Percentiles rank a stretch among this genome's conserved stretches.
Conservation (phyloP, 2,329 filamentous ascomycete species). For the Fusarium euwallaceae region DNA sequence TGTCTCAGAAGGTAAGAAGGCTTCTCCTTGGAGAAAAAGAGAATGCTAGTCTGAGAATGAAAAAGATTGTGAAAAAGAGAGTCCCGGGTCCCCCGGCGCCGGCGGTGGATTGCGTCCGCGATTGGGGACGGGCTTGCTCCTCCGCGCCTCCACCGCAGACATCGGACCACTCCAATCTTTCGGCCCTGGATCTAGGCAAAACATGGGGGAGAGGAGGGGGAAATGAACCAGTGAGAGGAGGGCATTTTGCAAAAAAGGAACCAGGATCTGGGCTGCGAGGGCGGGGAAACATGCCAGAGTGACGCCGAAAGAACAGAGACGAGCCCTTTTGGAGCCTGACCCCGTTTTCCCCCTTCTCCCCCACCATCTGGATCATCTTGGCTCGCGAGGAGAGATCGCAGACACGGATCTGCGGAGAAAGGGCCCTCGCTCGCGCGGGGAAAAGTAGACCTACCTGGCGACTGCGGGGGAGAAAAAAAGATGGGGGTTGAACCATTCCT, state of each 20-base stretch:
- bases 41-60: background rate
- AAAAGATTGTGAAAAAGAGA: background rate
- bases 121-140: slow-evolving; percentile 29
- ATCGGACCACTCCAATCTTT: slow-evolving; percentile 28
- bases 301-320: slow-evolving; percentile 6
- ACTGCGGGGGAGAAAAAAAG: slow-evolving; percentile 39
- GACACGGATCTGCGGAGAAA: slow-evolving; percentile 39
- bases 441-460: slow-evolving; percentile 23
- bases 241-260: background rate
- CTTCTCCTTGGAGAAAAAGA: background rate
- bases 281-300: slow-evolving; percentile 15
- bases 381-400: slow-evolving; percentile 23
- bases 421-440: slow-evolving; percentile 38
- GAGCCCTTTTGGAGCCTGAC: background rate
- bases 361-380: slow-evolving; percentile 11
- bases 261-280: background rate
- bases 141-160: slow-evolving; percentile 16
- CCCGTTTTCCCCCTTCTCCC: background rate
- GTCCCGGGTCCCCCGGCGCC: background rate
- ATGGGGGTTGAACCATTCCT: slow-evolving; percentile 30
- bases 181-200: background rate
- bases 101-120: background rate
- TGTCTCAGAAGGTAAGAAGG: background rate
- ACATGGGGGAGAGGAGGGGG: background rate
- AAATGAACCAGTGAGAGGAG: slow-evolving; percentile 4